Base-by-base conservation (phyloP, 768 basidiomycete species). In the Pilatotrama ljubarskyi region DNA sequence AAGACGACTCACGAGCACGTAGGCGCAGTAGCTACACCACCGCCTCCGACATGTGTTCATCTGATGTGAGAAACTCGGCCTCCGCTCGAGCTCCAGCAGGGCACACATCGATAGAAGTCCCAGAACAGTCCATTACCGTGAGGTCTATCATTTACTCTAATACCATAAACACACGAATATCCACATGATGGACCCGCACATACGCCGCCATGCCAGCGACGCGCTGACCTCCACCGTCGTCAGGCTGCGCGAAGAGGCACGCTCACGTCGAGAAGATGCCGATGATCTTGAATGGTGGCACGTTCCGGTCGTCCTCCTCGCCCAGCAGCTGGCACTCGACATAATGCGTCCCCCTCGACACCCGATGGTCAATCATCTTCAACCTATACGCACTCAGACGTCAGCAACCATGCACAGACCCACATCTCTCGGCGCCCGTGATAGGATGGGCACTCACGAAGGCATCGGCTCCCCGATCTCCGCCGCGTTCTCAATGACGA, bases 301-400 rank as follows among this genome's bases (percentile, higher is more conserved):
- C 88, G 53, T 78, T 78, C 68, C 70, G 60, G 56, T 84, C 77
- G 1, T 93, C 94, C 68, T 96, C 94, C 70, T 95, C 92, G 3
- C 96, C 96, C 67, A 90, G 67, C 42, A 97, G 74, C 72, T 88
- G 76, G 72, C 96, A 99, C 70, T 98, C 95, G 59, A 97, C 90
- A 72, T 82, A 98, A 73, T 99, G 97, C 42, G 92, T 90, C 2
- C 97, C 96, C 37, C 83, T 78, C n/a, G 86, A 71, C 29, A 99
- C 97, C 61, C 76, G 83, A 61, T 83, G 85, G 74, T 99, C 97
- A 64, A 98, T 98, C 52, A 95, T 80, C 61, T 82, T 80, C 63
- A 98, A 77, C 54, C 94, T 95, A 66, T 17, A 57, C 36, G 22
- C 5, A 18, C 26, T n/a, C 18, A 9, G 20, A n/a, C 38, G 20